These are phyloP conservation scores for Raphanus hybrid DNA, from an alignment of 441 rosid species.

Conservation along the genomic window DNA sequence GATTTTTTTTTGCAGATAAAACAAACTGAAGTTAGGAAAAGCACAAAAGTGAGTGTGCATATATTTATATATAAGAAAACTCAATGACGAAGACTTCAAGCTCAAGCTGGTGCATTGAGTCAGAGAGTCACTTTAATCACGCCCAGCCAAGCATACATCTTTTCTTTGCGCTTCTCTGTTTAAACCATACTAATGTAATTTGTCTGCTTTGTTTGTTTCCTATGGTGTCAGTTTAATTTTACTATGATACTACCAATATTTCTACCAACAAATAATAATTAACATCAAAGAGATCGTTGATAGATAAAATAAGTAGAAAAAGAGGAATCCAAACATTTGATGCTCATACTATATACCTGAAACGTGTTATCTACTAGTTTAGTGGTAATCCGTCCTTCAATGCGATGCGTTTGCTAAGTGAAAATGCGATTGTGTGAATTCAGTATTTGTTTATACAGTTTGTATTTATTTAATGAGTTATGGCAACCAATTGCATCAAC, in stretches of 20 bases:
- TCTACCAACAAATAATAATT: neutral
- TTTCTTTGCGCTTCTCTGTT: constrained; percentile 27
- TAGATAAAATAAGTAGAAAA: neutral
- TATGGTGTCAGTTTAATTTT: neutral
- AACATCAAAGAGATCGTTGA: neutral
- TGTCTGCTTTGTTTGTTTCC: constrained; percentile 24
- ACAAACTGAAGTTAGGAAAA: constrained; percentile 24
- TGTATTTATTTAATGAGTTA: neutral
- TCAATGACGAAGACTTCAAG: constrained; percentile 38
- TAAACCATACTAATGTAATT: constrained; percentile 31
- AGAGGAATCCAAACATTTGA: neutral
- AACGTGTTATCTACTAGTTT: constrained; percentile 7
- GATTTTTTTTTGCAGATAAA: neutral
- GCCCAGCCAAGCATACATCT: constrained; percentile 45
- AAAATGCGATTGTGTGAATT: neutral
- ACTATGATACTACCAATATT: neutral
- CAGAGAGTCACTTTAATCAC: constrained; percentile 34
- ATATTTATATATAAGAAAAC: constrained; percentile 3
- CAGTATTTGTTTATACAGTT: neutral
- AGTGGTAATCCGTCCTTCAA: neutral
- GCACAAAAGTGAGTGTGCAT: neutral
- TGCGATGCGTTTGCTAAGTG: neutral
- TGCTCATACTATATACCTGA: neutral
- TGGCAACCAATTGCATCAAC: neutral
- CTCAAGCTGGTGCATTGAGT: constrained; percentile 32